Evolutionary conservation across 306 rosid genomes (phyloP), one percentile per base, ranked within the genome.

Genomic region (Acacia acuminata): DNA sequence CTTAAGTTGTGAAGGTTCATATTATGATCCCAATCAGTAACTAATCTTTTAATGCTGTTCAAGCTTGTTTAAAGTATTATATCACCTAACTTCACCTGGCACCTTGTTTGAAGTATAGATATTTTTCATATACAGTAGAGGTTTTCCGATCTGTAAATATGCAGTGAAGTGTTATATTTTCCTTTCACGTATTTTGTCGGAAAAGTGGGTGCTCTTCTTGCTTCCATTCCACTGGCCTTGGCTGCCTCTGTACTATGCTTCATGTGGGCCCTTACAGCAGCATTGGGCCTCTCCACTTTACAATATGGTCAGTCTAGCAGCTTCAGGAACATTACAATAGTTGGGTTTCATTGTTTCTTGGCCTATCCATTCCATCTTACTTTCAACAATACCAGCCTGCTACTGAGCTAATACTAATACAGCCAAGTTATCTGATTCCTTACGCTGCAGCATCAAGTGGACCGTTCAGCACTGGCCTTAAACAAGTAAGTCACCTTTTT

Each of bases 181-280:
- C 38, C 8, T 63, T 25, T n/a, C 34, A 14, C 30, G 12, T 79
- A 47, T 58, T 83, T 73, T 80, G 77, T 75, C 92, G 99, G 94
- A 73, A 96, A 96, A 93, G 92, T 92, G 53, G 99, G 99, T 83
- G 99, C 99, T 27, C 90, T 96, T 82, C 93, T 96, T 83, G 99
- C 99, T 80, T 93, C 99, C 63, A 93, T 96, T 86, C 99, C 99
- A 2, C 88, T 63, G 85, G 90, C 97, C 48, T 83, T 96, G 89
- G 99, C 96, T 75, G 98, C 99, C 82, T 91, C 98, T 16, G 83
- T 89, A 43, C 85, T 96, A 51, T 93, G 98, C 85, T 93, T 96
- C 90, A 90, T 88, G 73, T 96, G 99, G 99, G 98, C 92, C 58
- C 99, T 93, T 19, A 91, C 85, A 15, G 91, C 84, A 53, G 89